Conservation (phyloP, 306 rosid species). For the Begonia fuchsioides region DNA sequence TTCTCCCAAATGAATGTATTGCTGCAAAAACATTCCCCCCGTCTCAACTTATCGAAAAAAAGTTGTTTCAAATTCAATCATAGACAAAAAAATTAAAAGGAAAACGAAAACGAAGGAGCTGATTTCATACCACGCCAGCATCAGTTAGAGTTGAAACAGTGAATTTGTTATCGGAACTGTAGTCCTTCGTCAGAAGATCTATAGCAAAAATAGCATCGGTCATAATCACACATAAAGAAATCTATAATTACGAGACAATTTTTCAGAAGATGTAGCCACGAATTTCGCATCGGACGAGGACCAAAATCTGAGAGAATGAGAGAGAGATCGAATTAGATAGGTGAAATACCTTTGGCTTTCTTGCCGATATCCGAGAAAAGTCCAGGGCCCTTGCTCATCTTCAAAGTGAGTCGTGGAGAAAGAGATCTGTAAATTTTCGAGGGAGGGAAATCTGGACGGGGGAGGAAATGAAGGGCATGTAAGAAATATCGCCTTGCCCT, state of each 20-base stretch:
- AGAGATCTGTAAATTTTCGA: background rate
- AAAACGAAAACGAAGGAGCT: background rate
- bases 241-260: too few species aligned
- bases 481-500: too few species aligned
- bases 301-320: too few species aligned
- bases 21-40: background rate
- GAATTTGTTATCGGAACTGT: constrained; percentile 66
- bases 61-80: too few species aligned
- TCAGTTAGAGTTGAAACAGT: constrained; percentile 50
- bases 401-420: constrained; percentile 12
- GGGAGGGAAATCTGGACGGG: background rate
- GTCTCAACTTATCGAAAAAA: background rate
- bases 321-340: too few species aligned
- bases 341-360: constrained; percentile 53
- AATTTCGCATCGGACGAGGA: too few species aligned
- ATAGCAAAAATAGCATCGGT: background rate
- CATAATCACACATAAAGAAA: too few species aligned
- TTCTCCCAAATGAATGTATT: background rate
- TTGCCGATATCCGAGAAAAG: constrained; percentile 81
- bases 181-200: constrained; percentile 87
- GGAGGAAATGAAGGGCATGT: background rate
- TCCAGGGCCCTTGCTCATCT: constrained; percentile 82
- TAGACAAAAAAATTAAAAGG: background rate
- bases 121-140: constrained; percentile 60
- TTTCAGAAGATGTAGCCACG: too few species aligned